Evolutionary conservation across 495 filamentous ascomycete genomes (phyloP), one percentile per base, ranked within the genome.

Genomic region (Talaromyces proteolyticus): DNA sequence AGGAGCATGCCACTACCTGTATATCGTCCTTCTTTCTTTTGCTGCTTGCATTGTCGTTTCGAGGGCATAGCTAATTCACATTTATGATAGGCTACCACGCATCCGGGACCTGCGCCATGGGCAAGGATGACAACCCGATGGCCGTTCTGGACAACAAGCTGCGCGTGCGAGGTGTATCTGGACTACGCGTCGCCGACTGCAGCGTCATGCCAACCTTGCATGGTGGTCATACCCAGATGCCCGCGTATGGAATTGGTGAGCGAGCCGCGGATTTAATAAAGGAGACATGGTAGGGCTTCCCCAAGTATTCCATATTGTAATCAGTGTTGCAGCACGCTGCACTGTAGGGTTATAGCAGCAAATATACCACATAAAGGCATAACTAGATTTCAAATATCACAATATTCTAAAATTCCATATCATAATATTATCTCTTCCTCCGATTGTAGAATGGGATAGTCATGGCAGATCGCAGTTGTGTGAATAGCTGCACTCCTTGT

Each of bases 201-300:
- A 78, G 73, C 47, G 69, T 76, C 23, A 79, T 84, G 62, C 82
- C 81, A 12, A 65, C 59, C 6, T 54, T 79, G 12, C 72, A 75
- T 37, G 74, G 75, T 7, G 76, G 78, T 12, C 80, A 82, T 45
- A 78, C 80, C 0, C 75, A 79, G 54, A 75, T 82, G 64, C 74
- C 77, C 18, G 80, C 76, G 0, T 84, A 81, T 52, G 78, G 77
- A 38, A 71, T 86, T 53, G 75, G 75, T 4, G 76, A 84, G 61
- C 75, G 78, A 50, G 81, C 76, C 37, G 77, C 76, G 0, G 79
- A 80, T 51, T 60, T 69, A n/a, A 77, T 83, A 56, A 78, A 74
- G 49, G 64, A 67, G 48, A 68, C 62, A 2, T 71, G 66, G 67
- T n/a, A n/a, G n/a, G n/a, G n/a, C n/a, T n/a, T n/a, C n/a, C n/a